A percentile compares a stretch with the other conserved stretches of the same genome.
These are phyloP conservation scores for Apiospora marii DNA, from an alignment of 2,329 filamentous ascomycete genomes.

Conservation along the genomic window DNA sequence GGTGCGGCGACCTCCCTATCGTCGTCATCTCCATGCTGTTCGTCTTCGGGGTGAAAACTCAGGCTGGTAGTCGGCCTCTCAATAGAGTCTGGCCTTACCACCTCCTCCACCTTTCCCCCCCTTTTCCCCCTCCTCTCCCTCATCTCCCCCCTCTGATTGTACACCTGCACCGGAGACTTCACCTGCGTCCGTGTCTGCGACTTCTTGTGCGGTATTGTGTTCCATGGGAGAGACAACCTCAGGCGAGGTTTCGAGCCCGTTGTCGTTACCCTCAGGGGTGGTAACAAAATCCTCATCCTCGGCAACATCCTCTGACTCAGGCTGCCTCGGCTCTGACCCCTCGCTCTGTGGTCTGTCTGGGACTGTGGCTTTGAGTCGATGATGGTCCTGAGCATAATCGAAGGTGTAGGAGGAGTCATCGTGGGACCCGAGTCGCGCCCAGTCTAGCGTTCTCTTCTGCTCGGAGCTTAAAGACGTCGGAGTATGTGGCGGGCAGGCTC, in stretches of 20 bases:
- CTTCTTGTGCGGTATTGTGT: not conserved
- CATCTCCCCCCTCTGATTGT: not conserved
- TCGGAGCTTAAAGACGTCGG: not conserved
- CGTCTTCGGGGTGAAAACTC: not conserved
- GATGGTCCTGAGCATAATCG: not conserved
- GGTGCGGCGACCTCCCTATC: not conserved
- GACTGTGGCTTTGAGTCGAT: not conserved
- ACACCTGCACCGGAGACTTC: not conserved
- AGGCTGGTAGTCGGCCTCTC: constrained; percentile 15
- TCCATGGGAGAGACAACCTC: not conserved
- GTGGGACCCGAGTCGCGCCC: constrained; percentile 5
- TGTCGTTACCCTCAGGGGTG: not conserved
- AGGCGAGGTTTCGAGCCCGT: not conserved
- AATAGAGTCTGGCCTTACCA: not conserved
- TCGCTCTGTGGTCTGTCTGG: not conserved
- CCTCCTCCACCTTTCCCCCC: not conserved
- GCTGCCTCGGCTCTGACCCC: constrained; percentile 3
- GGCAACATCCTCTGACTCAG: not conserved
- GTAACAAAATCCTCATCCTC: not conserved
- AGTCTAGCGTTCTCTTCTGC: not conserved
- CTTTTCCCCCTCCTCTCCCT: not conserved
- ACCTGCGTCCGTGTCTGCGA: not conserved
- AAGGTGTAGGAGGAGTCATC: not conserved
- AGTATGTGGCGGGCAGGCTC: not conserved
- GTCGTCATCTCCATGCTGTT: not conserved